These are phyloP conservation scores for Geosiphon pyriformis DNA, from an alignment of 192 early-diverging fungal species.

Conservation along the genomic window DNA sequence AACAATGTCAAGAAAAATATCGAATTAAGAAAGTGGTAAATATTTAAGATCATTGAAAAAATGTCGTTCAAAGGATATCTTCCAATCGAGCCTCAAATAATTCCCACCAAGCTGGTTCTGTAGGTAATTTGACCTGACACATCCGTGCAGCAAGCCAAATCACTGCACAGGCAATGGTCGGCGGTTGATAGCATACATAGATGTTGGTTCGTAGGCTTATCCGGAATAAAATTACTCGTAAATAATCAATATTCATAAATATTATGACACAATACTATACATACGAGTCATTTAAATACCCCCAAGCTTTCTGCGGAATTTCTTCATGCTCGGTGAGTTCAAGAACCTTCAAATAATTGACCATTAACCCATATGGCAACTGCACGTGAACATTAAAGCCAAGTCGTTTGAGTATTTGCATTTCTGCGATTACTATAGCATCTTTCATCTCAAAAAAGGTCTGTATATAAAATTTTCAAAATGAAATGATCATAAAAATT, in stretches of 20 bases:
- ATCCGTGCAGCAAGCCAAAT: slow-evolving; percentile 78
- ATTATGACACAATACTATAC: neutral
- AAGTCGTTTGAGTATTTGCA: slow-evolving; percentile 81
- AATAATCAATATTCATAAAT: neutral
- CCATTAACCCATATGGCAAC: slow-evolving; percentile 91
- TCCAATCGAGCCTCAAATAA: slow-evolving; percentile 71
- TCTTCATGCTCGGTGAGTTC: slow-evolving; percentile 66
- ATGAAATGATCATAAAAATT: neutral
- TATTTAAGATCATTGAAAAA: slow-evolving; percentile 30
- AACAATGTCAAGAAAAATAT: slow-evolving; percentile 2
- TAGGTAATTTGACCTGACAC: slow-evolving; percentile 61
- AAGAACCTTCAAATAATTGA: slow-evolving; percentile 86
- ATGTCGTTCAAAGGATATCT: slow-evolving; percentile 43
- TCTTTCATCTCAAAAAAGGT: slow-evolving; percentile 75
- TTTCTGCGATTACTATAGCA: slow-evolving; percentile 73
- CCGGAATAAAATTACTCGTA: neutral
- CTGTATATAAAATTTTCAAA: slow-evolving; percentile 36
- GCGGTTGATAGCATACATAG: slow-evolving; percentile 70
- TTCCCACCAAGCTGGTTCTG: slow-evolving; percentile 77
- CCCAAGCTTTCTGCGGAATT: slow-evolving; percentile 87
- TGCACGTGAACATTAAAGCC: slow-evolving; percentile 97
- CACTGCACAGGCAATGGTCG: slow-evolving; percentile 79
- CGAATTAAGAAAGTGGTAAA: too few relatives aligned
- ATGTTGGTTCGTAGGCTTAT: slow-evolving; percentile 64
- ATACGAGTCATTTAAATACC: slow-evolving; percentile 88